Base-by-base conservation (phyloP, 2,329 filamentous ascomycete species). In the Ambrosiella xylebori region DNA sequence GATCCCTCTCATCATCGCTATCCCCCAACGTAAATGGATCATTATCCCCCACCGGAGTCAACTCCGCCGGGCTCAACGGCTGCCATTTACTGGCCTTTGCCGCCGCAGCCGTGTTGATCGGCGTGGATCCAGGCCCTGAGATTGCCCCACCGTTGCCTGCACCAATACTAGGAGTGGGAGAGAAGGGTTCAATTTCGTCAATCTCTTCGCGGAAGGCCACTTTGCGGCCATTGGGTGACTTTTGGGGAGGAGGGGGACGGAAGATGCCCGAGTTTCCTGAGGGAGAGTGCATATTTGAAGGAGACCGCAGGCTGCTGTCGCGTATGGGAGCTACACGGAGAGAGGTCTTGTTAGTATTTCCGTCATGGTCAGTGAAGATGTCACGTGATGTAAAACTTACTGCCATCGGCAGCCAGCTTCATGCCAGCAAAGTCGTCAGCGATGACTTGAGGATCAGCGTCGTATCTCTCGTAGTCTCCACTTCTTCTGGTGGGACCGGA, bases 21-120 rank as follows among this genome's bases (percentile, higher is more conserved):
- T 97, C 91, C 4, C 93, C 93, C 12, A 98, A 77, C 66, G 89
- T 96, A 72, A 98, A 98, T 0, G 93, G 93, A 66, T 98, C 93
- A 65, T 95, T 91, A 64, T 97, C 89, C 15, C 56, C 62, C 55
- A 64, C 64, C 17, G 63, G 63, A 44, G 59, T 64, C 37, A 58
- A 54, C 41, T 89, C 87, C 12, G 96, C 82, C 0, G 84, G 78
- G 11, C 90, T 88, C 64, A 98, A 74, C 8, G 93, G 91, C 70
- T 98, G 91, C 93, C 93, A 98, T 73, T 98, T 98, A 78, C 90
- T 96, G 51, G 80, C 71, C 72, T 89, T 93, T 63, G 73, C 71
- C 53, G 76, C 74, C n/a, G 73, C 68, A 27, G 67, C 67, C 39
- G 71, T 66, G 37, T 68, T 65, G 61, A 54, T 45, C 3, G 35